Evolutionary conservation across 2,329 filamentous ascomycete species (phyloP).

Genomic region (Colletotrichum scovillei): DNA sequence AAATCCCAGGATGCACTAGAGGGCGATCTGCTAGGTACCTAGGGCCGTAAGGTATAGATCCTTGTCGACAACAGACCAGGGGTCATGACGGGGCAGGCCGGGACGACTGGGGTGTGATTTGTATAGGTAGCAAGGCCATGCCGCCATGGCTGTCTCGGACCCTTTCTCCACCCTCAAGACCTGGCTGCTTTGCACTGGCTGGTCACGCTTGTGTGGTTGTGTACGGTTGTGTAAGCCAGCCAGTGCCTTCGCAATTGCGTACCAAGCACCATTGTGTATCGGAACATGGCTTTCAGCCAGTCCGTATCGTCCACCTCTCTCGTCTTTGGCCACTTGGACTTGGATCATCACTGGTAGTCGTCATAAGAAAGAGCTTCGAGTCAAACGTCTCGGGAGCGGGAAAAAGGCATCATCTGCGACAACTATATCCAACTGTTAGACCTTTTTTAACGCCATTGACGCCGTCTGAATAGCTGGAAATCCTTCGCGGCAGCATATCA

Average conservation of each 20-base stretch:
- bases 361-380: slow-evolving; percentile 32
- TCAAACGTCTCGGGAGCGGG: slow-evolving; percentile 24
- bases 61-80: slow-evolving; percentile 16
- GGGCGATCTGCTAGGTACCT: slow-evolving; percentile 30
- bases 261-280: slow-evolving; percentile 4
- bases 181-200: neutral
- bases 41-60: slow-evolving; percentile 31
- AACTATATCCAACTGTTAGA: neutral
- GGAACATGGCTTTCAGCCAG: slow-evolving; percentile 16
- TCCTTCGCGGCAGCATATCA: slow-evolving; percentile 6
- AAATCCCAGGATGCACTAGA: slow-evolving; percentile 15
- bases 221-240: neutral
- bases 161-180: slow-evolving; percentile 30
- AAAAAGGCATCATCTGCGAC: slow-evolving; percentile 31
- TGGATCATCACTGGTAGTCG: slow-evolving; percentile 15
- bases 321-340: slow-evolving; percentile 22
- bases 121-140: slow-evolving; percentile 20
- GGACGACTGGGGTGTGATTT: slow-evolving; percentile 20
- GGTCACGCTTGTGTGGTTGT: neutral
- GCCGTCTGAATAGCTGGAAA: slow-evolving; percentile 11
- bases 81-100: slow-evolving; percentile 27
- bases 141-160: slow-evolving; percentile 28
- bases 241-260: neutral
- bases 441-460: slow-evolving; percentile 34
- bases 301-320: slow-evolving; percentile 14